phyloP scores from a whole-genome alignment of 179 eudicot species.

The Patellifolia procumbens region DNA sequence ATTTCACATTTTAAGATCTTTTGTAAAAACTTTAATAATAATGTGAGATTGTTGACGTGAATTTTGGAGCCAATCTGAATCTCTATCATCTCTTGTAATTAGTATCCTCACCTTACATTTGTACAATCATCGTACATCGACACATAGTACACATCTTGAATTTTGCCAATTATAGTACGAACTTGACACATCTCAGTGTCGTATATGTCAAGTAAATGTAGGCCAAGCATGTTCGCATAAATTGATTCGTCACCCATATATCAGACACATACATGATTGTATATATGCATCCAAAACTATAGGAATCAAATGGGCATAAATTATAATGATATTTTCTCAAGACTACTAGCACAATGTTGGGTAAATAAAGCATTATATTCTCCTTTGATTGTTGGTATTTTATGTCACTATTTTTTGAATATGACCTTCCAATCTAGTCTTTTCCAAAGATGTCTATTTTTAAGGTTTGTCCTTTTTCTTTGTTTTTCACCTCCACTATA shows the following conservation, averaged over 20 bases:
- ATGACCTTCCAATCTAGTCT: neutral
- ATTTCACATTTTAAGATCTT: too few relatives aligned
- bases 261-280: slow-evolving; percentile 2
- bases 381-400: neutral
- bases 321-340: neutral
- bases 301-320: neutral
- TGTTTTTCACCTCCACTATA: slow-evolving; percentile 1
- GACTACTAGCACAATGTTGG: neutral
- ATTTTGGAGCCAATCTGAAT: too few relatives aligned
- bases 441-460: slow-evolving; percentile 1
- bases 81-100: too few relatives aligned
- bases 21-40: too few relatives aligned
- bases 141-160: neutral
- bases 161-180: neutral
- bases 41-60: too few relatives aligned
- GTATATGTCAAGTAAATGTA: neutral
- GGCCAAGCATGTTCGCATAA: neutral
- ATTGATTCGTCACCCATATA: neutral
- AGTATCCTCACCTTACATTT: too few relatives aligned
- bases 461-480: neutral
- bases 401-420: slow-evolving; percentile 1
- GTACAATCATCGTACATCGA: neutral
- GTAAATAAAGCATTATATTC: neutral
- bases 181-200: neutral
- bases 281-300: slow-evolving; percentile 1